A percentile compares a stretch with the other conserved stretches of the same genome.
Evolutionary conservation across 805 yeast genomes (phyloP).

Genomic region (Saccharomycopsis babjevae): DNA sequence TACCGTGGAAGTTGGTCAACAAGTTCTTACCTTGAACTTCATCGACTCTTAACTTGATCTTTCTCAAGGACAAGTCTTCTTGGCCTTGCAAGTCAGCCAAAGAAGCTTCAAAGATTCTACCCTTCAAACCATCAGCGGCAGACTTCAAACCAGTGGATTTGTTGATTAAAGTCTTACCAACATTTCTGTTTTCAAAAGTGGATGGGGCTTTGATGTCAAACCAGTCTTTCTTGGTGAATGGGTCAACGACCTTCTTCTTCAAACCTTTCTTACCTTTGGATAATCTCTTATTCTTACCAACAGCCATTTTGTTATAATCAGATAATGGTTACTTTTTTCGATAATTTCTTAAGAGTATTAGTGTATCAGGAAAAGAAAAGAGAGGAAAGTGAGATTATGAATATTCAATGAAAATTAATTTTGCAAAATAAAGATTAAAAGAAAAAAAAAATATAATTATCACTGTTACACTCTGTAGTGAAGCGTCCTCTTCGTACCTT

Average conservation of each 20-base stretch:
- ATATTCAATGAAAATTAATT: not conserved
- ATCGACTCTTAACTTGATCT: slow-evolving; percentile 94
- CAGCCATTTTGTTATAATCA: slow-evolving; percentile 44
- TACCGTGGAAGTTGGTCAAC: slow-evolving; percentile 98
- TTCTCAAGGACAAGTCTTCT: slow-evolving; percentile 98
- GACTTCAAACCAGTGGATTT: slow-evolving; percentile 96
- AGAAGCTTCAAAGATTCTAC: slow-evolving; percentile 92
- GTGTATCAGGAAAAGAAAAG: slow-evolving; percentile 33
- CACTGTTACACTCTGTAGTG: not conserved
- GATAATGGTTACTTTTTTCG: slow-evolving; percentile 21
- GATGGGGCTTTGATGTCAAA: slow-evolving; percentile 97
- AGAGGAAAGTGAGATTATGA: not conserved
- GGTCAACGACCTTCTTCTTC: slow-evolving; percentile 99
- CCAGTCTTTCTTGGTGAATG: slow-evolving; percentile 99
- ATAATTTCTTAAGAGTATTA: slow-evolving; percentile 70
- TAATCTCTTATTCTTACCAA: slow-evolving; percentile 79
- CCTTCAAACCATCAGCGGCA: slow-evolving; percentile 97
- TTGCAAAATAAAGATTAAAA: not conserved
- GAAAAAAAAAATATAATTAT: no score
- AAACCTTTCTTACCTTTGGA: slow-evolving; percentile 92
- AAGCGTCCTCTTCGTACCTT: not conserved
- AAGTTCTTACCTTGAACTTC: slow-evolving; percentile 98
- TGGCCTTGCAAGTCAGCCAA: slow-evolving; percentile 97
- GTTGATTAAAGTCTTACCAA: slow-evolving; percentile 98
- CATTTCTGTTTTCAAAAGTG: slow-evolving; percentile 96